A percentile compares a stretch with the other conserved stretches of the same genome.
These are phyloP conservation scores for Naganishia friedmannii DNA, from an alignment of 768 basidiomycete genomes.

Conservation along the genomic window DNA sequence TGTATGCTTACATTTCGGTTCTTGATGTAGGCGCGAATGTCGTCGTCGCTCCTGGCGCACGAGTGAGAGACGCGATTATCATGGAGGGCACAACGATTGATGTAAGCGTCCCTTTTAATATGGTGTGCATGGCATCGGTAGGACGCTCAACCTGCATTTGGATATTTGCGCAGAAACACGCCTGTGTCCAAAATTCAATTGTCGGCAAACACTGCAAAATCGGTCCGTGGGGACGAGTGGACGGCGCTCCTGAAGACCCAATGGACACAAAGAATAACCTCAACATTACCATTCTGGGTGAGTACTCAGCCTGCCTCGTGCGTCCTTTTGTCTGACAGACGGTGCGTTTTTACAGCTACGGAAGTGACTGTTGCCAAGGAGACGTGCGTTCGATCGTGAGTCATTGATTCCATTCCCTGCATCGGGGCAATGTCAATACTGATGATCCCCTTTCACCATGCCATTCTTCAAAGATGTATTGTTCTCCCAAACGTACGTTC, in stretches of 20 bases:
- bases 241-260: slow-evolving; percentile 46
- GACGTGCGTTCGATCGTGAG: slow-evolving; percentile 50
- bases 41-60: slow-evolving; percentile 50
- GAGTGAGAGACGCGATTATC: slow-evolving; percentile 54
- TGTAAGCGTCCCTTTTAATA: slow-evolving; percentile 31
- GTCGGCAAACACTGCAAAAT: slow-evolving; percentile 53
- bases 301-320: slow-evolving; percentile 27
- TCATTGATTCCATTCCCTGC: background rate
- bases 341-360: slow-evolving; percentile 43
- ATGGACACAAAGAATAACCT: slow-evolving; percentile 49
- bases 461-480: slow-evolving; percentile 48
- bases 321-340: too few relatives aligned
- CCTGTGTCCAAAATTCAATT: slow-evolving; percentile 53
- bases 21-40: slow-evolving; percentile 47
- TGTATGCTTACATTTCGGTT: background rate
- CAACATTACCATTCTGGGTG: slow-evolving; percentile 54
- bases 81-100: slow-evolving; percentile 53
- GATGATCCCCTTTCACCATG: too few relatives aligned
- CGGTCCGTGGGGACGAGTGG: slow-evolving; percentile 55
- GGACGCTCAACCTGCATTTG: background rate
- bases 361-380: slow-evolving; percentile 55
- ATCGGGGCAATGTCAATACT: background rate
- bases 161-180: slow-evolving; percentile 43
- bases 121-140: background rate
- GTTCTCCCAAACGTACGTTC: slow-evolving; percentile 53